A percentile compares a stretch with the other conserved stretches of the same genome.
Evolutionary conservation across 331 rosid species (phyloP).

Genomic region (Dryas integrifolia): DNA sequence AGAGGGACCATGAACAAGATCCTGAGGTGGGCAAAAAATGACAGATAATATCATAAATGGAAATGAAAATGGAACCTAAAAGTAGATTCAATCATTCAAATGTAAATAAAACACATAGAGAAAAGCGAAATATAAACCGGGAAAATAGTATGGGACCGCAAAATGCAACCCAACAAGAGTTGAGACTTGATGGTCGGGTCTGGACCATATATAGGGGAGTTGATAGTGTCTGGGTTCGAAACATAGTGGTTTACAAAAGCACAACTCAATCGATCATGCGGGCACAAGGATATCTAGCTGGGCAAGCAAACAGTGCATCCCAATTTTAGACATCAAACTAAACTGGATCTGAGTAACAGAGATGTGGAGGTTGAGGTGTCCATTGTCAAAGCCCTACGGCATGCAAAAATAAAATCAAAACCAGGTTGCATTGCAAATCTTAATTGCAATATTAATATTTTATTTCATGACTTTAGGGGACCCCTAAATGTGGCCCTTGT

Average conservation of each 20-base stretch:
- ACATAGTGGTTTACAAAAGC: too few relatives aligned
- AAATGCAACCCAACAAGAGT: neutral
- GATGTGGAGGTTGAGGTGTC: constrained; percentile 1
- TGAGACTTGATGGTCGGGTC: neutral
- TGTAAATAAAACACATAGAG: neutral
- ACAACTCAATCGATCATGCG: too few relatives aligned
- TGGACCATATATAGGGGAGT: too few relatives aligned
- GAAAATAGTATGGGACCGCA: neutral
- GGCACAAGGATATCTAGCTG: too few relatives aligned
- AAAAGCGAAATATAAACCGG: neutral
- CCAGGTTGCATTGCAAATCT: neutral
- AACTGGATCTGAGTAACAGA: neutral
- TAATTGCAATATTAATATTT: too few relatives aligned
- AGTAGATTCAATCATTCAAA: neutral
- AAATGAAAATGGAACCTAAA: neutral
- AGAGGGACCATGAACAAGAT: too few relatives aligned
- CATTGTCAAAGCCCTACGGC: too few relatives aligned
- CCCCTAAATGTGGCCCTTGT: too few relatives aligned
- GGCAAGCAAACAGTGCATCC: neutral
- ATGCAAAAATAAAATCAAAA: neutral
- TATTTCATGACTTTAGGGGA: too few relatives aligned
- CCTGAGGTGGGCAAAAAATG: neutral
- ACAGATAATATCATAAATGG: neutral
- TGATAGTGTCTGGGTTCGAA: too few relatives aligned
- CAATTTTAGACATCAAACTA: constrained; percentile 3